Evolutionary conservation across 371 early-diverging fungal species (phyloP), one percentile per base, ranked within the genome.

Genomic region (Mucor piriformis): DNA sequence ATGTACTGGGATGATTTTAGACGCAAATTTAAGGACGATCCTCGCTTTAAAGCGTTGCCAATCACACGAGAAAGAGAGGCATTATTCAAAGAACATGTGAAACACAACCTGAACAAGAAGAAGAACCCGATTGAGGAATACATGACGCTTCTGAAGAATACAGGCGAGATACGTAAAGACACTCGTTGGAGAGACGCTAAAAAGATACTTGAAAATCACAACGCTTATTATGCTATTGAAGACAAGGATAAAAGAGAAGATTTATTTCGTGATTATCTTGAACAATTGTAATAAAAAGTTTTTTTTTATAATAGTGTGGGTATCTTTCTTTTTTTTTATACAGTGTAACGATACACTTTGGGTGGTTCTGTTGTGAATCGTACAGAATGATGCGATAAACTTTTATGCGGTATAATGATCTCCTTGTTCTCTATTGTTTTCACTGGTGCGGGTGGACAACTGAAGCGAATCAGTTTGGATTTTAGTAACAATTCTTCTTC

Each of bases 1-100:
- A 83, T 83, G 61, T 78, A 79, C 13, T 89, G 80, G 76, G 86
- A 86, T 20, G 88, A 88, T 50, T 88, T 90, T 55, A 60, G 75
- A n/a, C 80, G 84, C 20, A 83, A 85, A 65, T 84, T 69, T 52
- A 83, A 82, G 53, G 54, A 81, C 38, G 87, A 88, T 54, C 33
- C 74, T 1, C 69, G 87, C 29, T 90, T 85, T 58, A 59, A 74
- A 29, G 74, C 64, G 3, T 49, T 87, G 6, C 43, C 59, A 6
- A 73, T 74, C 11, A 62, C 78, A n/a, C 66, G 73, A 48, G 77
- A 81, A 43, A 75, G 80, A 27, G 83, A 86, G 54, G 43, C 55
- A 1, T 27, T 86, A 48, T 89, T 88, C 54, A 74, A 78, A 48
- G 87, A 84, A 16, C 78, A 84, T 61, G 61, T 85, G 24, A 69